Base-by-base conservation (phyloP, 371 early-diverging fungal genomes). In the Thermomucor indicae-seudaticae region DNA sequence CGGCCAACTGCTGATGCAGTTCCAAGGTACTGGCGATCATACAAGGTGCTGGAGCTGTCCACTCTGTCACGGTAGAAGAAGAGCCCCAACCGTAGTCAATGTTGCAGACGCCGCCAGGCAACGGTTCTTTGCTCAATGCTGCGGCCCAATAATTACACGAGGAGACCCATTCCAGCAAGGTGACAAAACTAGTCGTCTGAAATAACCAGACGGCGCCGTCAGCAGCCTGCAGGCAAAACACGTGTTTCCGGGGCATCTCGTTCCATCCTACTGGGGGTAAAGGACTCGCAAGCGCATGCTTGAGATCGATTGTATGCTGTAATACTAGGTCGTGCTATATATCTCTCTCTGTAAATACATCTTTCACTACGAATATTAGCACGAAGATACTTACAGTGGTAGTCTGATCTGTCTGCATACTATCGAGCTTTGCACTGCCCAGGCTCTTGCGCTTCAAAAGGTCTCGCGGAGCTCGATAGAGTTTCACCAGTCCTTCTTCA, bases 1-100 rank as follows among this genome's bases (percentile, higher is more conserved):
- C 43, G 1, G 20, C 19, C 16, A 44, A 28, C 24, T 65, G 64
- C 0, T 62, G 52, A 3, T 38, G 19, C 17, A 54, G 19, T 4
- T 46, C 38, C 6, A 62, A 32, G 1, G 12, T 41, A 32, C 62
- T 68, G 1, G 43, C 11, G 14, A 65, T 39, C 49, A 59, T 56
- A 31, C 62, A 68, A n/a, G 62, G 62, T 1, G 43, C 10, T 1
- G 65, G 62, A 0, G 65, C 54, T 37, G 49, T 48, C 69, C 70
- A 69, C 1, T 55, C 32, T 17, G 55, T 53, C 5, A 69, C 14
- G 39, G 41, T n/a, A n/a, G 25, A 39, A 27, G 35, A n/a, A 6
- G 54, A 24, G 0, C 54, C 47, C 70, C 70, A 70, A 0, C 70
- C 70, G 44, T 66, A 70, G 28, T 70, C 67, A 35, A 66, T 41